Evolutionary conservation across 306 rosid genomes (phyloP).

Genomic region (Acacia melanoxylon): DNA sequence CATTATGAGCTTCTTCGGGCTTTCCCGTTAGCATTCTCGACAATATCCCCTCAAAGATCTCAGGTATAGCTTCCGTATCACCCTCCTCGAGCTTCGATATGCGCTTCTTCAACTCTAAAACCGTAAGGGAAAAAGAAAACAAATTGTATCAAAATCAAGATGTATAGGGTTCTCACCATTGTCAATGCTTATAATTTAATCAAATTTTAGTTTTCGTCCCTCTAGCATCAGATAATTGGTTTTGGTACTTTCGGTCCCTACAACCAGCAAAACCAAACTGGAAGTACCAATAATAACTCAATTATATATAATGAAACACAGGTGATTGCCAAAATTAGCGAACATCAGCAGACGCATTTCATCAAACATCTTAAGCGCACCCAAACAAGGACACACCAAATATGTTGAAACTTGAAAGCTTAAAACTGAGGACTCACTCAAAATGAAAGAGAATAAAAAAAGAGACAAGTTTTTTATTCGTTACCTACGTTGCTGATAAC

Average conservation of each 20-base stretch:
- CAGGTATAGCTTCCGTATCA: constrained; percentile 60
- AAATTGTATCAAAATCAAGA: neutral
- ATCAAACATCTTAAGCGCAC: constrained; percentile 36
- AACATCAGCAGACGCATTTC: constrained; percentile 7
- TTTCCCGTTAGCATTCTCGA: constrained; percentile 58
- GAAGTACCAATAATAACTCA: too few relatives aligned
- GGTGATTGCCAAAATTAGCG: neutral
- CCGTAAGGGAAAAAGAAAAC: neutral
- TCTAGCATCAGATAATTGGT: too few relatives aligned
- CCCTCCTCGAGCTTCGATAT: constrained; percentile 61
- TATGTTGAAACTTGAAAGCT: neutral
- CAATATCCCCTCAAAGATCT: constrained; percentile 70
- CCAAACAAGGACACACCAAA: neutral
- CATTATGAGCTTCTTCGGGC: constrained; percentile 53
- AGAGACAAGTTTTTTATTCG: neutral
- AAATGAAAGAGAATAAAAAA: neutral
- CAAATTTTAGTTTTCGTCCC: too few relatives aligned
- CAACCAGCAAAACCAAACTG: too few relatives aligned
- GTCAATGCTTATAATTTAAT: too few relatives aligned
- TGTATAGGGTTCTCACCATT: too few relatives aligned
- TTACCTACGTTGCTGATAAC: constrained; percentile 45
- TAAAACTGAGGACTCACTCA: too few relatives aligned
- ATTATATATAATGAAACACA: neutral
- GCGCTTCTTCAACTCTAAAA: constrained; percentile 58
- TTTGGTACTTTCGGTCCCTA: too few relatives aligned